Percentiles rank a stretch among this genome's conserved stretches.
phyloP scores from a whole-genome alignment of 2,329 filamentous ascomycete species.

The Cryphonectria radicalis region DNA sequence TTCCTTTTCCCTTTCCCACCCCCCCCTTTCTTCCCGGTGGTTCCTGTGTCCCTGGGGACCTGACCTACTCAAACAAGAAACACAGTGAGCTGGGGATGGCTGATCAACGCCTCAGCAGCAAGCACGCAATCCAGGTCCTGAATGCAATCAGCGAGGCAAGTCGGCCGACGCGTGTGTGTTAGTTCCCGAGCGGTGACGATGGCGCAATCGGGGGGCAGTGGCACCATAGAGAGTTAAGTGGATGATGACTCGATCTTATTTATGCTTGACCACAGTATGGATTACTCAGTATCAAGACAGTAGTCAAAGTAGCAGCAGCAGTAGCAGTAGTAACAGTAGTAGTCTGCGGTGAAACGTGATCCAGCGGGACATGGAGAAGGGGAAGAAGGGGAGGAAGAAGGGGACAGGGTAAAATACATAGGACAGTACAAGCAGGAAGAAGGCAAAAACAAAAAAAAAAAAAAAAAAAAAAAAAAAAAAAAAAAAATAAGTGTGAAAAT shows the following conservation, averaged over 20 bases:
- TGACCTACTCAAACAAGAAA: conserved; percentile 26
- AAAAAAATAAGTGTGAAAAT: too few relatives aligned
- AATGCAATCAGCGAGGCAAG: conserved; percentile 23
- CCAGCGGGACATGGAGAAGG: not conserved
- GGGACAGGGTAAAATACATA: not conserved
- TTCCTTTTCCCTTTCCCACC: conserved; percentile 1
- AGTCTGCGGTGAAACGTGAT: conserved; percentile 8
- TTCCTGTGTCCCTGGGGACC: not conserved
- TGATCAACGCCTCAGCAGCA: conserved; percentile 21
- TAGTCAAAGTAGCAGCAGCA: not conserved
- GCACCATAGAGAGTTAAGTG: not conserved
- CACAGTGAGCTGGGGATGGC: conserved; percentile 5
- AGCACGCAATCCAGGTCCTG: conserved; percentile 29
- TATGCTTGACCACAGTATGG: conserved; percentile 13
- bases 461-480: too few relatives aligned
- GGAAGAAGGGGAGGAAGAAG: not conserved
- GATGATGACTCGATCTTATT: conserved; percentile 18
- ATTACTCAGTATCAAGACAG: conserved; percentile 7
- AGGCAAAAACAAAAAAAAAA: too few relatives aligned
- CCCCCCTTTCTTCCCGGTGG: not conserved
- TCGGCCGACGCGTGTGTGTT: conserved; percentile 20
- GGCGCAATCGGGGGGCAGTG: conserved; percentile 21
- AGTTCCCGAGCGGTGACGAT: conserved; percentile 17
- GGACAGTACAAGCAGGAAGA: not conserved
- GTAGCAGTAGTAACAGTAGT: too few relatives aligned